Conservation (phyloP, 768 basidiomycete genomes). For the Serpula lacrymans region DNA sequence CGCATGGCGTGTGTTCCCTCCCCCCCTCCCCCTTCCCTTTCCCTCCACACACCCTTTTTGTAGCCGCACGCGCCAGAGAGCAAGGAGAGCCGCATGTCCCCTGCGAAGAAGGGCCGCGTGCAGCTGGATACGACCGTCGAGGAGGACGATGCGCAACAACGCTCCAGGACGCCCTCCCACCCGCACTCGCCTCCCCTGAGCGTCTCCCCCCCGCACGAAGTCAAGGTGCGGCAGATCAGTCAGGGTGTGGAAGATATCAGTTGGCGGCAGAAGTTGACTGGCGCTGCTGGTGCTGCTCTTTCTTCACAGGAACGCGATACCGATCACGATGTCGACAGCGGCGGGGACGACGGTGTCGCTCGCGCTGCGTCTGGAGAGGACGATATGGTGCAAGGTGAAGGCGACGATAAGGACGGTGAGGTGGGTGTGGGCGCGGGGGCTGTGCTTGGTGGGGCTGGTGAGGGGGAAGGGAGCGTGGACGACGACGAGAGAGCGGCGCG, state of each 20-base stretch:
- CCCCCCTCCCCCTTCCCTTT: conserved; percentile 8
- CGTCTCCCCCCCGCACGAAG: conserved; percentile 72
- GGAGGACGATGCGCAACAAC: conserved; percentile 52
- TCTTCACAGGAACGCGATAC: no score
- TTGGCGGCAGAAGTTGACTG: conserved; percentile 55
- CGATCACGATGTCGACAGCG: no score
- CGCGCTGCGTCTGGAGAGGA: conserved; percentile 8
- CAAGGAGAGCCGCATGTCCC: conserved; percentile 56
- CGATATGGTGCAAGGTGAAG: conserved; percentile 8
- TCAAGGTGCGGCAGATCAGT: conserved; percentile 78
- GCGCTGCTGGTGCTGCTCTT: no score
- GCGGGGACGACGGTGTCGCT: conserved; percentile 15
- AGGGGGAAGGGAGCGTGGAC: no score
- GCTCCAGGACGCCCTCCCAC: conserved; percentile 29
- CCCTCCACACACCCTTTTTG: conserved; percentile 21
- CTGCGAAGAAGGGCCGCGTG: conserved; percentile 74
- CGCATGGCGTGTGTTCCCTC: no score
- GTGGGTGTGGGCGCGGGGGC: neutral
- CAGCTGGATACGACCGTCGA: conserved; percentile 61
- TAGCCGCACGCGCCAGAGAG: conserved; percentile 33
- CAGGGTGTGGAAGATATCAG: conserved; percentile 76
- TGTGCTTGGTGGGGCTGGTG: no score
- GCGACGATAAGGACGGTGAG: conserved; percentile 5
- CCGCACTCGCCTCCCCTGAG: conserved; percentile 25
- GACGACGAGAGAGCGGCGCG: no score